phyloP scores from a whole-genome alignment of 1,139 yeast species.

The Magnusiomyces ingens region DNA sequence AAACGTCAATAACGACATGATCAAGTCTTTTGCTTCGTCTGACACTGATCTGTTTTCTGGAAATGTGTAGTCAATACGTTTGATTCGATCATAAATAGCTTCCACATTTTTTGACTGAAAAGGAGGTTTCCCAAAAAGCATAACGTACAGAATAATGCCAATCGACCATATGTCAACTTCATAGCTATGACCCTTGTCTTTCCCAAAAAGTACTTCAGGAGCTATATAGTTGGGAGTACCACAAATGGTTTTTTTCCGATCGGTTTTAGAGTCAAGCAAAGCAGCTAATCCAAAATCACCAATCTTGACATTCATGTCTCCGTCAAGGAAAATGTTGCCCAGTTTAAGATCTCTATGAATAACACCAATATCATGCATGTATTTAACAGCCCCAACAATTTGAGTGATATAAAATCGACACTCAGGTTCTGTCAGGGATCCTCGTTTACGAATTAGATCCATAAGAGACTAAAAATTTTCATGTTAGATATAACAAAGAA shows the following conservation, averaged over 20 bases:
- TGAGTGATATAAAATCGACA: slow-evolving; percentile 87
- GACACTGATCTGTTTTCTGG: slow-evolving; percentile 71
- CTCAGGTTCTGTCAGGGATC: slow-evolving; percentile 81
- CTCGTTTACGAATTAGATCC: slow-evolving; percentile 84
- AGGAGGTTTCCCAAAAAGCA: slow-evolving; percentile 90
- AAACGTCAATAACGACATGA: slow-evolving; percentile 62
- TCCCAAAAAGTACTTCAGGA: slow-evolving; percentile 90
- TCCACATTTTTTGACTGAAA: slow-evolving; percentile 95
- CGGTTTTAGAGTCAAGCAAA: slow-evolving; percentile 59
- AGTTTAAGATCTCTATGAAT: slow-evolving; percentile 92
- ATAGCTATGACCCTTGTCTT: slow-evolving; percentile 80
- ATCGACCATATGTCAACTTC: slow-evolving; percentile 97
- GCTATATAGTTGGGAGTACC: slow-evolving; percentile 98
- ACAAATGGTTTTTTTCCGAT: slow-evolving; percentile 86
- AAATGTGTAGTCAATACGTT: slow-evolving; percentile 70
- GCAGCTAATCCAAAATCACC: slow-evolving; percentile 98
- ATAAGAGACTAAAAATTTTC: slow-evolving; percentile 45
- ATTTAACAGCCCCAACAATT: slow-evolving; percentile 86
- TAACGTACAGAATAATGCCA: slow-evolving; percentile 91
- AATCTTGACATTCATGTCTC: slow-evolving; percentile 83
- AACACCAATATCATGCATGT: slow-evolving; percentile 88
- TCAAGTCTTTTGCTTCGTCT: slow-evolving; percentile 62
- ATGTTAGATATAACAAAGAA: background rate
- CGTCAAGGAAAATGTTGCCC: slow-evolving; percentile 91
- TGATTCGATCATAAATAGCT: slow-evolving; percentile 84